Evolutionary conservation across 352 stramenopile species (phyloP).

Genomic region (Phytophthora citrophthora): DNA sequence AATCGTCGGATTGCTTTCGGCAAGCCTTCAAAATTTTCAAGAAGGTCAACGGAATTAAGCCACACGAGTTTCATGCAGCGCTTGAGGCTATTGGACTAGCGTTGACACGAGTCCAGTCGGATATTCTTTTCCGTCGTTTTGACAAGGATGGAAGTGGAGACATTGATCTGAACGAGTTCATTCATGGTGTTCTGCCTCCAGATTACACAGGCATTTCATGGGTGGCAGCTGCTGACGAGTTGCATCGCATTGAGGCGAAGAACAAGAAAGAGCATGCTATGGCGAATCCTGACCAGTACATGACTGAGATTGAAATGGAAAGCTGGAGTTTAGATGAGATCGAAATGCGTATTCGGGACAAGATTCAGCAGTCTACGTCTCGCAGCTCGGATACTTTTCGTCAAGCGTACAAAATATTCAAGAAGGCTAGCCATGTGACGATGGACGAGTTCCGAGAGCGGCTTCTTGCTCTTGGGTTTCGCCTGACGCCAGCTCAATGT

Average conservation of each 20-base stretch:
- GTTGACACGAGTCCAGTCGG: conserved; percentile 55
- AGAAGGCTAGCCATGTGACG: conserved; percentile 75
- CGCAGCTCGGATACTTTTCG: conserved; percentile 83
- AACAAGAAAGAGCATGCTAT: conserved; percentile 60
- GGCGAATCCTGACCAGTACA: conserved; percentile 63
- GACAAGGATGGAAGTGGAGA: conserved; percentile 77
- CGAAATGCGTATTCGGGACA: conserved; percentile 80
- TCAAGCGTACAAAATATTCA: conserved; percentile 84
- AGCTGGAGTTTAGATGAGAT: conserved; percentile 82
- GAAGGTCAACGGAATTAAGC: conserved; percentile 82
- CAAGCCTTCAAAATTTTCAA: conserved; percentile 87
- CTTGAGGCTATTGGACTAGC: conserved; percentile 65
- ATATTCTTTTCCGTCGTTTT: conserved; percentile 73
- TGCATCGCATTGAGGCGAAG: conserved; percentile 62
- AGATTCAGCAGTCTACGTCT: conserved; percentile 79
- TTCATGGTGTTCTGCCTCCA: conserved; percentile 72
- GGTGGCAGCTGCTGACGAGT: conserved; percentile 79
- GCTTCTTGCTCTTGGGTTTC: conserved; percentile 74
- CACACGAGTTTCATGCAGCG: conserved; percentile 70
- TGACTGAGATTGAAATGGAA: conserved; percentile 82
- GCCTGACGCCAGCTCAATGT: conserved; percentile 68
- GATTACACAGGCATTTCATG: conserved; percentile 79
- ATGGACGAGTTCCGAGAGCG: conserved; percentile 78
- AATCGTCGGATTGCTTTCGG: conserved; percentile 80
- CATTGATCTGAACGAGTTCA: conserved; percentile 85